Conservation (phyloP, 2,329 filamentous ascomycete genomes). For the Aspergillus thermomutatus region DNA sequence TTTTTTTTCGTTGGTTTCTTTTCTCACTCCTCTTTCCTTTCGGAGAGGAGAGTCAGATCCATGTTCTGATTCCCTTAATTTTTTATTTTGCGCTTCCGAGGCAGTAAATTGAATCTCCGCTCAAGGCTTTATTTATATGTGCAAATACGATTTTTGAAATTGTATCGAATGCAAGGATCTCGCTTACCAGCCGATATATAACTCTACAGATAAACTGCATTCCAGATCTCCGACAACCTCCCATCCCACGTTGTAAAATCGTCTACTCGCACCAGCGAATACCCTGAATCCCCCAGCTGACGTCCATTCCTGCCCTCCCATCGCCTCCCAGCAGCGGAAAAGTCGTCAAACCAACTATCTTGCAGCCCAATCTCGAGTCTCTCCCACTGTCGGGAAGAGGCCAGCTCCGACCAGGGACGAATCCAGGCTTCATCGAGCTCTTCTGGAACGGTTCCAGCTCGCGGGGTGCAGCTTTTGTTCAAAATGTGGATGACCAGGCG, state of each 20-base stretch:
- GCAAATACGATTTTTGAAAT: too few relatives aligned
- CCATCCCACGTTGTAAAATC: constrained; percentile 6
- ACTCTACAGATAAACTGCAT: background rate
- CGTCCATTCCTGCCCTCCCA: background rate
- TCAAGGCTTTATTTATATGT: too few relatives aligned
- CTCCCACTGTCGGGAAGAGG: constrained; percentile 1
- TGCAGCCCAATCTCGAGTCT: constrained; percentile 2
- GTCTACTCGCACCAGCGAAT: background rate
- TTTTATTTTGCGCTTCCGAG: too few relatives aligned
- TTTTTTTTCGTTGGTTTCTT: background rate
- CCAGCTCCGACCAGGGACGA: constrained; percentile 2
- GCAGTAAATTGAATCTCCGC: too few relatives aligned
- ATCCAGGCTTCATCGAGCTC: constrained; percentile 3
- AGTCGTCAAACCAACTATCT: constrained; percentile 2
- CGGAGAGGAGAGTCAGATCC: too few relatives aligned
- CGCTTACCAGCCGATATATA: background rate
- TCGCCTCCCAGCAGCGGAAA: background rate
- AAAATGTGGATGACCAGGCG: constrained; percentile 1
- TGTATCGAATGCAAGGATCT: background rate
- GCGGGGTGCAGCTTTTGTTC: constrained; percentile 2
- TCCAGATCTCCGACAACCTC: constrained; percentile 3
- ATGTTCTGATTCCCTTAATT: too few relatives aligned
- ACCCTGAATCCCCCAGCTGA: background rate
- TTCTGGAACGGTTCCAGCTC: constrained; percentile 2
- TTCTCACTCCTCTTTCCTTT: background rate